phyloP scores from a whole-genome alignment of 2,329 filamentous ascomycete genomes.

The Aspergillus awamori region DNA sequence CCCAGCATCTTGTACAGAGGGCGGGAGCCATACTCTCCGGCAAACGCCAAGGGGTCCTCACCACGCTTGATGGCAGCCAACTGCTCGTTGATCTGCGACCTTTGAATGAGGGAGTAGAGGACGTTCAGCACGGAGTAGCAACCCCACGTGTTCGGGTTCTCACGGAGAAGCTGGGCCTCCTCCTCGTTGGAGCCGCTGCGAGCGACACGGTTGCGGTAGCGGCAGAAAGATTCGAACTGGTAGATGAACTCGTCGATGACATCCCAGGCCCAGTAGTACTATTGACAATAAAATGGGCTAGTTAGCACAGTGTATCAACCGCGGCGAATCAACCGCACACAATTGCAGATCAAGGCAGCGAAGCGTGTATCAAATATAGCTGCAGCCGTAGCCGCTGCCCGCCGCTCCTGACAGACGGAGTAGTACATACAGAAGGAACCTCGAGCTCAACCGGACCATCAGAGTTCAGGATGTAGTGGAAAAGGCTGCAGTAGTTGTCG shows the following conservation, averaged over 20 bases:
- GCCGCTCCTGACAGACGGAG: background rate
- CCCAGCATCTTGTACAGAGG: slow-evolving; percentile 97
- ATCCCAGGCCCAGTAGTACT: slow-evolving; percentile 99
- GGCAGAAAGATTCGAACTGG: slow-evolving; percentile 99
- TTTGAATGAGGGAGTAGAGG: slow-evolving; percentile 97
- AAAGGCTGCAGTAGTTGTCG: slow-evolving; percentile 98
- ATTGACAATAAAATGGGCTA: slow-evolving; percentile 16
- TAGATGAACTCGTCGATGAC: slow-evolving; percentile 99
- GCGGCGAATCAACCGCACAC: slow-evolving; percentile 12
- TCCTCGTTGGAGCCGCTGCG: slow-evolving; percentile 81
- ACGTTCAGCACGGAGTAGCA: slow-evolving; percentile 99
- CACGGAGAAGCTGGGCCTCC: slow-evolving; percentile 85
- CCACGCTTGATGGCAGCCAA: slow-evolving; percentile 90
- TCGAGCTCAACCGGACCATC: slow-evolving; percentile 98
- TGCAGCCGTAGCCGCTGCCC: background rate
- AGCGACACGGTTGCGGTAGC: slow-evolving; percentile 90
- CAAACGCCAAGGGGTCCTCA: slow-evolving; percentile 84
- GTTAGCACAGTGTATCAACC: slow-evolving; percentile 15
- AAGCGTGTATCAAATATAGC: background rate
- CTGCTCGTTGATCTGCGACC: slow-evolving; percentile 98
- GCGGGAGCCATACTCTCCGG: slow-evolving; percentile 92
- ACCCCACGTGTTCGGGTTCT: slow-evolving; percentile 98
- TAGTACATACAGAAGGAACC: slow-evolving; percentile 81
- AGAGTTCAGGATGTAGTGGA: slow-evolving; percentile 99
- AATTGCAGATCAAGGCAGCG: slow-evolving; percentile 1